phyloP scores from a whole-genome alignment of 176 grass and related monocot genomes.

The Saccharum spontaneum region DNA sequence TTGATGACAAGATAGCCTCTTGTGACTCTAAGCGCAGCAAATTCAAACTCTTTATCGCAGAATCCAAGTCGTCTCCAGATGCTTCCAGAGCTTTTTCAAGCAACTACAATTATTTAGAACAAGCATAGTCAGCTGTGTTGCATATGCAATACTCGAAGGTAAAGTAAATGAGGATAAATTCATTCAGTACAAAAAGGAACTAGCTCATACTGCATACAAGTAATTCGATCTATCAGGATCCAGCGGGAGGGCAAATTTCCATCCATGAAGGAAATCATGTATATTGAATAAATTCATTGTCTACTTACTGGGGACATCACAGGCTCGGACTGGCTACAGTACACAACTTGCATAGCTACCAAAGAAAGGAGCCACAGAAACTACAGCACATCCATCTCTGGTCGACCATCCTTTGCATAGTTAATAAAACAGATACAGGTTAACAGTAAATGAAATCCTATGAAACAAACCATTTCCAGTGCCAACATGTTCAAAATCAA shows the following conservation, averaged over 20 bases:
- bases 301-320: neutral
- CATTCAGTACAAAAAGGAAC: neutral
- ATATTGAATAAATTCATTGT: neutral
- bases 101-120: conserved; percentile 55
- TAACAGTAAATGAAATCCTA: neutral
- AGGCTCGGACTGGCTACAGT: neutral
- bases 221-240: neutral
- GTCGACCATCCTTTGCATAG: neutral
- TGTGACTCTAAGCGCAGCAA: conserved; percentile 59
- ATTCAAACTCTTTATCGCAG: conserved; percentile 78
- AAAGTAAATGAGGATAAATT: neutral
- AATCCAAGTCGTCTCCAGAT: conserved; percentile 85
- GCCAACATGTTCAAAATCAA: neutral
- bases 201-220: neutral
- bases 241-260: neutral
- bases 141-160: neutral
- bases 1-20: conserved; percentile 39
- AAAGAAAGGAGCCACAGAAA: neutral
- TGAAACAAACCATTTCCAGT: neutral
- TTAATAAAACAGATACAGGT: neutral
- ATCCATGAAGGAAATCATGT: neutral
- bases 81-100: conserved; percentile 80
- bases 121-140: conserved; percentile 4
- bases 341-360: neutral
- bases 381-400: neutral